phyloP scores from a whole-genome alignment of 495 filamentous ascomycete genomes.

The Aspergillus leporis region DNA sequence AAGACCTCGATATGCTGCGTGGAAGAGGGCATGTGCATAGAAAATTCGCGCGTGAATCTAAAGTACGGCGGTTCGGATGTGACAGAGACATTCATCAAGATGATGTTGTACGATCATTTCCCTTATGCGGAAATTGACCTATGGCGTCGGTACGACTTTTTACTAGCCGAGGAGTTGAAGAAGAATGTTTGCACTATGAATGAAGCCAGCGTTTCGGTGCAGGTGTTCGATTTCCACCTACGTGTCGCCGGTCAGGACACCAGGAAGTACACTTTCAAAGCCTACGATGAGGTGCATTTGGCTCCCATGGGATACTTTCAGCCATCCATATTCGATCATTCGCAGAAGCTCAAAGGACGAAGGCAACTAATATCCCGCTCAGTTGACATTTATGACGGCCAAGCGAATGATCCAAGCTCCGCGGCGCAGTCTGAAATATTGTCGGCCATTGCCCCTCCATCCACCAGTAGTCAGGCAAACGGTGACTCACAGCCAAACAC shows the following conservation, averaged over 20 bases:
- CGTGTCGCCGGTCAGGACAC: constrained; percentile 86
- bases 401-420: constrained; percentile 85
- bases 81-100: constrained; percentile 90
- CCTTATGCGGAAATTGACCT: constrained; percentile 94
- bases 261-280: constrained; percentile 88
- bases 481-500: constrained; percentile 29
- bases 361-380: constrained; percentile 79
- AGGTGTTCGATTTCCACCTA: constrained; percentile 83
- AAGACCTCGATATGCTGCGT: constrained; percentile 98
- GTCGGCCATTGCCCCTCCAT: constrained; percentile 62
- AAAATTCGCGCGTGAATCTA: constrained; percentile 88
- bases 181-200: constrained; percentile 84
- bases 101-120: constrained; percentile 95
- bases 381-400: constrained; percentile 88
- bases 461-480: constrained; percentile 40
- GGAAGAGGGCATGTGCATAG: constrained; percentile 91
- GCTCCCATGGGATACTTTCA: constrained; percentile 90
- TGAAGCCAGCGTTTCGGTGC: constrained; percentile 78
- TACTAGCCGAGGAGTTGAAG: constrained; percentile 94
- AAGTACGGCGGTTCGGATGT: constrained; percentile 93
- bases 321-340: constrained; percentile 80
- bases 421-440: constrained; percentile 80
- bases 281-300: constrained; percentile 89
- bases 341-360: constrained; percentile 72
- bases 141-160: constrained; percentile 83